Evolutionary conservation across 2,329 filamentous ascomycete genomes (phyloP).

Genomic region (Thelonectria olida): DNA sequence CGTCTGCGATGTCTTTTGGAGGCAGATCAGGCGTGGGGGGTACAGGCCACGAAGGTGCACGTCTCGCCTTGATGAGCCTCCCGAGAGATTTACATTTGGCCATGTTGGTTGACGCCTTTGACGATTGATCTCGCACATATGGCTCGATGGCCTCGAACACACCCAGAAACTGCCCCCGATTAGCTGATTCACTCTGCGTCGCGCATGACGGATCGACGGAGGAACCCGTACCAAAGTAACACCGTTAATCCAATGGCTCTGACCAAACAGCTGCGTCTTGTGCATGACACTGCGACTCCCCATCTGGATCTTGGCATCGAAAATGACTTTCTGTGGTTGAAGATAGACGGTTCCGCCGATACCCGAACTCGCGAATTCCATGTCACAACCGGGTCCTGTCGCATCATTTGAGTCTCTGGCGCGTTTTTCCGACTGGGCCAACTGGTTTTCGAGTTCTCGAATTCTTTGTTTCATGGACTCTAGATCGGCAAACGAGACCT

Average conservation of each 20-base stretch:
- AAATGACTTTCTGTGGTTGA: conserved; percentile 43
- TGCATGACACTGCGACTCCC: conserved; percentile 57
- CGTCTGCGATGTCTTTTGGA: conserved; percentile 52
- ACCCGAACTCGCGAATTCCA: conserved; percentile 49
- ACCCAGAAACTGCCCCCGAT: conserved; percentile 49
- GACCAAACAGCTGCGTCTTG: conserved; percentile 66
- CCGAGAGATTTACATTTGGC: conserved; percentile 63
- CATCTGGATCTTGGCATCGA: conserved; percentile 39
- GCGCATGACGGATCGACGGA: not conserved
- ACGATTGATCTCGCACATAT: conserved; percentile 48
- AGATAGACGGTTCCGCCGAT: conserved; percentile 56
- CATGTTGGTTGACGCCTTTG: conserved; percentile 45
- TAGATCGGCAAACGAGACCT: conserved; percentile 23
- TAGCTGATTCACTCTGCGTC: not conserved
- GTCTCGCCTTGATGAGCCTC: conserved; percentile 59
- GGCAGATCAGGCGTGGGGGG: conserved; percentile 56
- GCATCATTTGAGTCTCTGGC: not conserved
- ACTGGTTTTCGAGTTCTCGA: conserved; percentile 24
- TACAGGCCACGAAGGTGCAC: conserved; percentile 59
- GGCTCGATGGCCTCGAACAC: conserved; percentile 56
- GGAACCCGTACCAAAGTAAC: conserved; percentile 52
- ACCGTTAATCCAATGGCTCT: conserved; percentile 65
- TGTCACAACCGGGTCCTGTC: conserved; percentile 25
- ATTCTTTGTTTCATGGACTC: conserved; percentile 25
- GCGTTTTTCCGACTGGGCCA: not conserved